Percentiles rank a stretch among this genome's conserved stretches.
Conservation (phyloP, 1,139 yeast genomes). For the Geotrichum citri-aurantii region DNA sequence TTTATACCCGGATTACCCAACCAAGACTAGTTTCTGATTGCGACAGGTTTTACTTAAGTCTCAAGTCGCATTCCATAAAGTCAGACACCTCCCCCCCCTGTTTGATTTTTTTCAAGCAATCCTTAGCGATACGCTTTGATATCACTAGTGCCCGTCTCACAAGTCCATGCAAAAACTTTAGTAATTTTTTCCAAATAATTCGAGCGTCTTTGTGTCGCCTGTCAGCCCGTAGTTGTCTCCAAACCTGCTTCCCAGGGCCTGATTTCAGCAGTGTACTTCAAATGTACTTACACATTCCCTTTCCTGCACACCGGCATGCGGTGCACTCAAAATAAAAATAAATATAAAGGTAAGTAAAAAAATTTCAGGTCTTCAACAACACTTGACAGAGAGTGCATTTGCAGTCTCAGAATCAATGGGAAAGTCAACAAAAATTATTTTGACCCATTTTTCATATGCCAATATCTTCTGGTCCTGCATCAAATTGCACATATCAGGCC, state of each 20-base stretch:
- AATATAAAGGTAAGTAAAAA: too few relatives aligned
- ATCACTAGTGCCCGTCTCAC: background rate
- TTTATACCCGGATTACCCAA: background rate
- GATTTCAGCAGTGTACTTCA: background rate
- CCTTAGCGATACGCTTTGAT: background rate
- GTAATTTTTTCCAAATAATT: background rate
- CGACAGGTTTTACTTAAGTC: background rate
- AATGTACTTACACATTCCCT: background rate
- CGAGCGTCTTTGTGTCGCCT: background rate
- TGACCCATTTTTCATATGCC: background rate
- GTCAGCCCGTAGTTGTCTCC: background rate
- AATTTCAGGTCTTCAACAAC: background rate
- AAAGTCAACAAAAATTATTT: background rate
- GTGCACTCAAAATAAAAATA: background rate
- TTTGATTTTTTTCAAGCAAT: too few relatives aligned
- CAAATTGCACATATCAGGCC: background rate
- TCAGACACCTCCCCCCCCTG: too few relatives aligned
- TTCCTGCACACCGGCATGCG: background rate
- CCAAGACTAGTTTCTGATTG: background rate
- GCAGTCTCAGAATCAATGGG: background rate
- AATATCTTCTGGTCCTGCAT: background rate
- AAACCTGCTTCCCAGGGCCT: background rate
- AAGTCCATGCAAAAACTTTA: background rate
- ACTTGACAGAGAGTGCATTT: background rate
- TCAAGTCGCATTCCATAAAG: too few relatives aligned